Base-by-base conservation (phyloP, 2,329 filamentous ascomycete genomes). In the Botrytis porri region DNA sequence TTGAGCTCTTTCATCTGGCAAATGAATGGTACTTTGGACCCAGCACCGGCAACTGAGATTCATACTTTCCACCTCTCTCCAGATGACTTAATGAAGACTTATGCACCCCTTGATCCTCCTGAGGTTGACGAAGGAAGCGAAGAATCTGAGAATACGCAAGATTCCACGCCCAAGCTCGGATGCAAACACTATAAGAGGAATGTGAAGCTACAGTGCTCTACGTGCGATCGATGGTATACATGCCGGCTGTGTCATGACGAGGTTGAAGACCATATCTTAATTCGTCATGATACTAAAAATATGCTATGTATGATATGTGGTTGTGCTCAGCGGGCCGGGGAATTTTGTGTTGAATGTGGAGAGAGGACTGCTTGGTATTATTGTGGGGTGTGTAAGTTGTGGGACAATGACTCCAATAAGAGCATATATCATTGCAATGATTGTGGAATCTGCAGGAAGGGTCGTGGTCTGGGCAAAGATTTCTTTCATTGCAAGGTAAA, bases 231-330 rank as follows among this genome's bases (percentile, higher is more conserved):
- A 79, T 99, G 96, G 96, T 97, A 98, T 80, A 93, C 95, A 0
- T 99, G 96, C 81, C 91, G 96, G 29, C 92, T 98, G 80, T 99
- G 96, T 80, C 96, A 99, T 80, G 94, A 99, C 81, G 88, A 90
- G 66, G 88, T 85, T 14, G 93, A 98, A 79, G 90, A 93, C 77
- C 94, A 97, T 81, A 86, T 85, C 74, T 85, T 99, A 73, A 89
- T 95, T 77, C 89, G 96, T 69, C 91, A 90, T 77, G 92, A 93
- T 78, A 99, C 95, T 12, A 92, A 91, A 81, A 92, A 98, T 79
- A 99, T 99, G 96, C 87, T 99, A 9, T 99, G 96, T 82, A 99
- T 99, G 96, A 86, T 94, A 41, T 99, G 96, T 81, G 89, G 90
- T 10, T 93, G 92, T 72, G 91, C 96, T 2, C 96, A 99, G 79